Evolutionary conservation across 2,329 filamentous ascomycete species (phyloP), one percentile per base, ranked within the genome.

Genomic region (Orbilia oligospora): DNA sequence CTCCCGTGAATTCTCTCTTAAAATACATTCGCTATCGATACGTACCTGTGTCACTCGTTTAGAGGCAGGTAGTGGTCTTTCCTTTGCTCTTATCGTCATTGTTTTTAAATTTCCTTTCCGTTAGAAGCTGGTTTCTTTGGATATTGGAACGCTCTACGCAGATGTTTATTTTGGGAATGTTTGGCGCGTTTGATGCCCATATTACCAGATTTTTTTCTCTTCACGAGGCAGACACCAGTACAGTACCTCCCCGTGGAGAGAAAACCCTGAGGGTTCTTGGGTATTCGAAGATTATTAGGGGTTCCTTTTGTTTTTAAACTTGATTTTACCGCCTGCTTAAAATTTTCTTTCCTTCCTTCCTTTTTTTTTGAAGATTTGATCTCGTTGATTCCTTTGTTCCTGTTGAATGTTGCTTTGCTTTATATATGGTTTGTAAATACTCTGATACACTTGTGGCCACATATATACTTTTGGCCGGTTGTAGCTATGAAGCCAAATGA

Each of bases 41-140:
- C 27, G 51, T 36, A 55, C 36, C 53, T 58, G 9, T 22, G 18
- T 38, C 53, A 5, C 33, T 51, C 20, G 20, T 51, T 67, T 38
- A 18, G 22, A n/a, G 27, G 51, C 63, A 51, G 16, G 27, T 24
- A 49, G 24, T 53, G 63, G 48, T 36, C 41, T 51, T 36, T 67
- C 46, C 24, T 67, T 67, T 67, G 20, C 20, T 53, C 38, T 48
- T 38, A 36, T 49, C 18, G 24, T 48, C 27, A 55, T 49, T 41
- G 53, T 36, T 61, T 80, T n/a, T n/a, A n/a, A n/a, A n/a, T n/a
- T n/a, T 79, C 61, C 16, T 79, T 67, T 77, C 63, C n/a, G 20
- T 38, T 71, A 51, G 33, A 46, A 65, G n/a, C 65, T 56, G 48
- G 33, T 53, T 71, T 63, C 38, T 55, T 76, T 55, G 48, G 22